Base-by-base conservation (phyloP, 1,139 yeast species). In the Kurtzmaniella natalensis region DNA sequence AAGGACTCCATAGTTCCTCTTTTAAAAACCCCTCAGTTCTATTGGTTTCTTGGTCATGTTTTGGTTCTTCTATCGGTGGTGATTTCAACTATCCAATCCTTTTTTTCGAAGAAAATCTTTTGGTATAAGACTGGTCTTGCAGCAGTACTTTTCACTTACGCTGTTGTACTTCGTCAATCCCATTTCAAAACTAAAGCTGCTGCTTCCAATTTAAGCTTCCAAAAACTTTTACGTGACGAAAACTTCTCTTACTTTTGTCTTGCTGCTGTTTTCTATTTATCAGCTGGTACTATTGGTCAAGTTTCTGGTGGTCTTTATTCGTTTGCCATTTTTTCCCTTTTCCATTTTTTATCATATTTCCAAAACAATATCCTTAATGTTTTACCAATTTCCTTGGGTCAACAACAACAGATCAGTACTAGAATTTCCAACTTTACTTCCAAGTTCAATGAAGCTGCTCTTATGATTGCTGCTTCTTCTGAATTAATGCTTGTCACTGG, bases 291-390 rank as follows among this genome's bases (percentile, higher is more conserved):
- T 18, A 47, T 62, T 33, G 67, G 64, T 1, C 48, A 48, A 14
- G 47, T 66, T 15, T 47, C 57, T 7, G 69, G 70, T n/a, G 54
- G 65, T 7, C 57, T 74, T 30, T 72, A 72, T 47, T 71, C 82
- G 19, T 78, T 74, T 40, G 60, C 66, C 3, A 70, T 78, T n/a
- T 78, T 69, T 52, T 73, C 81, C 1, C 41, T 72, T 3, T 78
- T 78, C 60, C 84, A 78, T 54, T 57, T 70, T 17, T 53, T 76
- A 40, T 63, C 67, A 25, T 78, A 78, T 53, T 66, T 74, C 50
- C 71, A 66, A 34, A 45, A 50, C 30, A 53, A 57, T 35, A 40
- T 59, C 24, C 47, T 59, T 28, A 40, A 43, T 9, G 41, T 49
- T 11, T 44, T 51, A 14, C 51, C 61, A 7, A 31, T 51, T 10